Evolutionary conservation across 352 stramenopile species (phyloP).

Genomic region (Globisporangium yorkense): DNA sequence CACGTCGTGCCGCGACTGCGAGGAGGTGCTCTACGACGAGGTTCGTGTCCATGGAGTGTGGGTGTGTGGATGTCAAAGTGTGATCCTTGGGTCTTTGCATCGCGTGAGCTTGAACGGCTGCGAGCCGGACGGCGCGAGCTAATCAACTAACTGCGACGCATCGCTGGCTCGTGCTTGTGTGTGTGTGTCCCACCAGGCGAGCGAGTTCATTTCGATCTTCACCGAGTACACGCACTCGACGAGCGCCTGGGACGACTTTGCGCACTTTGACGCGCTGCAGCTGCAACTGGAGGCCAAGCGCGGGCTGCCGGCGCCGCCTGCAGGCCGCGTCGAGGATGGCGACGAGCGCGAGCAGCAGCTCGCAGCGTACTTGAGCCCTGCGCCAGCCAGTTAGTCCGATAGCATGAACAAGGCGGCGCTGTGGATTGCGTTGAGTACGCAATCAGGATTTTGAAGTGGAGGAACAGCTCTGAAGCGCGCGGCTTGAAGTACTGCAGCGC

Average conservation of each 20-base stretch:
- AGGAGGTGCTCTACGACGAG: slow-evolving; percentile 75
- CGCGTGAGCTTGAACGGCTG: too few species aligned
- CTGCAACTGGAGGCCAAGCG: slow-evolving; percentile 48
- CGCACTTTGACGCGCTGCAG: slow-evolving; percentile 56
- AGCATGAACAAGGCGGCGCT: too few species aligned
- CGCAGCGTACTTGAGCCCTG: slow-evolving; percentile 2
- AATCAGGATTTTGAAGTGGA: too few species aligned
- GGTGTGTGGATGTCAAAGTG: background rate
- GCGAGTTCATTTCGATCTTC: slow-evolving; percentile 60
- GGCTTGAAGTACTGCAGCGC: too few species aligned
- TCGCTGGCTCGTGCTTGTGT: background rate
- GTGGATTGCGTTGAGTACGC: too few species aligned
- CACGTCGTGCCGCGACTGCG: slow-evolving; percentile 67
- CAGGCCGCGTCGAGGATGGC: background rate
- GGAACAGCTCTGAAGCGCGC: too few species aligned
- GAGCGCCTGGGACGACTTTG: slow-evolving; percentile 76
- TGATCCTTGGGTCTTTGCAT: background rate
- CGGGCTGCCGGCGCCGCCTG: slow-evolving; percentile 11
- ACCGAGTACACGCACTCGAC: slow-evolving; percentile 41
- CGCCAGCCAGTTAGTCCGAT: slow-evolving; percentile 1
- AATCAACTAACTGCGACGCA: background rate
- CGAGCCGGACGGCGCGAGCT: too few species aligned
- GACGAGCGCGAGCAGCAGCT: background rate
- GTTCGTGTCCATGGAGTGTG: slow-evolving; percentile 13
- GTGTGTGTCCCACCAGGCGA: slow-evolving; percentile 28